Base-by-base conservation (phyloP, 2,329 filamentous ascomycete genomes). In the Anisogramma anomala region DNA sequence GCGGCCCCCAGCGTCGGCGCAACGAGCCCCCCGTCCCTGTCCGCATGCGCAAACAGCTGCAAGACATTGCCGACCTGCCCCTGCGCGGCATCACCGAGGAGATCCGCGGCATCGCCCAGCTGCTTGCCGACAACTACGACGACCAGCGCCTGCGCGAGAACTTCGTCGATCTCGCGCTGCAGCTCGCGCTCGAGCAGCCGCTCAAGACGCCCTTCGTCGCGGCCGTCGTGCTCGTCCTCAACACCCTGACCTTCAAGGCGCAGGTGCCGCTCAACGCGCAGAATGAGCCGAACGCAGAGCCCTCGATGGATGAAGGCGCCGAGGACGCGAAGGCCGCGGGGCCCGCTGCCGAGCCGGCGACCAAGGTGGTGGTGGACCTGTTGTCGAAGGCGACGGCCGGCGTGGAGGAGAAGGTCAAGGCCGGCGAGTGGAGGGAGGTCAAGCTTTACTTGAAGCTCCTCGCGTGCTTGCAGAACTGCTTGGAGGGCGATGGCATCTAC, bases 171-270 rank as follows among this genome's bases (percentile, higher is more conserved):
- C 71, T 94, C 22, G 68, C 79, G 6, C 65, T 88, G 44, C 84
- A 89, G 61, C 70, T 96, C 50, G 72, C 83, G 32, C 59, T 85
- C 26, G 91, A 98, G 64, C 91, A 98, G 64, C 91, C 91, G 1
- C 81, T 98, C 61, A 96, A 96, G 69, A 93, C 87, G n/a, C 89
- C 91, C 0, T 96, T 95, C 58, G 73, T 94, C 27, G 87, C 88
- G 8, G 85, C 84, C 15, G 79, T 89, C 11, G 73, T 93, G 32
- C 71, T 94, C 43, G 74, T 86, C 42, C 74, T 80, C 50, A 95
- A 96, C 64, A 74, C 76, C 19, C 65, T 83, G 52, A 86, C 32
- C 20, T 23, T 36, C 31, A 43, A 42, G 33, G 42, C 45, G 11
- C 23, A 34, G 2, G 30, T 85, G 56, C 70, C 82, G 4, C 15